Percentiles rank a stretch among this genome's conserved stretches.
Conservation (phyloP, 805 yeast species). For the Nakazawaea laoshanensis region DNA sequence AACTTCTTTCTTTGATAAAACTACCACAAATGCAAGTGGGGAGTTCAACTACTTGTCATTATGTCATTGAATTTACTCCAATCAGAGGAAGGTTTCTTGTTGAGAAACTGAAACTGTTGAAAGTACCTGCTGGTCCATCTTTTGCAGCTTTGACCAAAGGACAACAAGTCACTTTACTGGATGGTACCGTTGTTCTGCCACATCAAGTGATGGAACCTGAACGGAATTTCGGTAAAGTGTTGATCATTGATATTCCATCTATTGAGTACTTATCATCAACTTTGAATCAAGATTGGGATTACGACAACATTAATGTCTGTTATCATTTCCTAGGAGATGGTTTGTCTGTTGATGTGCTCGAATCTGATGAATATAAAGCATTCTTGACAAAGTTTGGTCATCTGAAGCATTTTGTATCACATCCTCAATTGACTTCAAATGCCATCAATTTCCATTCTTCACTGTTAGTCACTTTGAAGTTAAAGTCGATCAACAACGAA, state of each 20-base stretch:
- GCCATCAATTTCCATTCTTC: conserved; percentile 49
- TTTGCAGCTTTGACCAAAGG: conserved; percentile 58
- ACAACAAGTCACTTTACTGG: conserved; percentile 40
- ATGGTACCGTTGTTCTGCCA: conserved; percentile 55
- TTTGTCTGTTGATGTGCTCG: conserved; percentile 32
- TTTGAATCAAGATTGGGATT: conserved; percentile 18
- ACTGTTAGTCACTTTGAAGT: conserved; percentile 43
- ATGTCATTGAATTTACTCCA: conserved; percentile 58
- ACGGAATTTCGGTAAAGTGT: conserved; percentile 46
- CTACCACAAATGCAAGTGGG: conserved; percentile 1
- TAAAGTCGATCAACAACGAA: conserved; percentile 42
- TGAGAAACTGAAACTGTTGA: conserved; percentile 55
- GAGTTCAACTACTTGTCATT: conserved; percentile 42
- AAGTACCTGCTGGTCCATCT: conserved; percentile 57
- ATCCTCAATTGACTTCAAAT: conserved; percentile 54
- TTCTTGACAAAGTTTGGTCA: conserved; percentile 45
- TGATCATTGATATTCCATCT: conserved; percentile 70
- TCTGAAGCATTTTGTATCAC: conserved; percentile 65
- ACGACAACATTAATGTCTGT: conserved; percentile 37
- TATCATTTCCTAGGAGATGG: conserved; percentile 73
- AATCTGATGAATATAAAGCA: conserved; percentile 29
- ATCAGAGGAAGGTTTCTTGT: conserved; percentile 72
- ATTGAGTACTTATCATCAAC: conserved; percentile 30
- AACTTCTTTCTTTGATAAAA: background rate
- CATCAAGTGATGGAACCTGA: conserved; percentile 65